A percentile compares a stretch with the other conserved stretches of the same genome.
Conservation (phyloP, 169 alveolate genomes). For the Theileria equi region DNA sequence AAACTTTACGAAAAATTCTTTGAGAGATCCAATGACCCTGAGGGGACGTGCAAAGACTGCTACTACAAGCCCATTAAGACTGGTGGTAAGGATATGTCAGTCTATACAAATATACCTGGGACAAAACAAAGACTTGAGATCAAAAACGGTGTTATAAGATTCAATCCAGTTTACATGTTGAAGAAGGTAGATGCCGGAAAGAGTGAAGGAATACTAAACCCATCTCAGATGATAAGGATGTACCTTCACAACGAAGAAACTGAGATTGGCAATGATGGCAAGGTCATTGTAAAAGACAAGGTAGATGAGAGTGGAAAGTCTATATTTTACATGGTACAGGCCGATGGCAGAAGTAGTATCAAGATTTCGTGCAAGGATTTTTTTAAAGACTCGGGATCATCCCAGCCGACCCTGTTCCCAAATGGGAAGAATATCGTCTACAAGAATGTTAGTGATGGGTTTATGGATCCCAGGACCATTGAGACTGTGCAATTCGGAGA, state of each 20-base stretch:
- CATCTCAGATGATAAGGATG: slow-evolving; percentile 7
- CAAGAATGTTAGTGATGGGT: background rate
- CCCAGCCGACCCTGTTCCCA: slow-evolving; percentile 1
- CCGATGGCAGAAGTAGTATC: background rate
- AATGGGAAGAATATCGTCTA: slow-evolving; percentile 7
- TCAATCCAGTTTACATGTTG: background rate
- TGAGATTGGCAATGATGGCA: background rate
- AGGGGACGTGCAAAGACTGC: background rate
- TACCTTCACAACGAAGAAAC: background rate
- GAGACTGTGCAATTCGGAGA: slow-evolving; percentile 16
- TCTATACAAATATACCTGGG: too few relatives aligned
- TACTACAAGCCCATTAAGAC: too few relatives aligned
- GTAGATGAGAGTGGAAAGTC: background rate
- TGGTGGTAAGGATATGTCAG: too few relatives aligned
- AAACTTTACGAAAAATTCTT: too few relatives aligned
- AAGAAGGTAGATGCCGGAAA: too few relatives aligned
- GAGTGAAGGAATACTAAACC: background rate
- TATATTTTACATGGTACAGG: background rate
- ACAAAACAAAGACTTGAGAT: background rate
- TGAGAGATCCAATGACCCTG: too few relatives aligned
- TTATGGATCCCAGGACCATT: slow-evolving; percentile 2
- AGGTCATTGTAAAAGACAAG: background rate
- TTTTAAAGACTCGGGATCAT: background rate
- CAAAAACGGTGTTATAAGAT: background rate
- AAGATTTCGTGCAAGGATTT: background rate